A percentile compares a stretch with the other conserved stretches of the same genome.
Conservation (phyloP, 1,284 basidiomycete species). For the Apiotrichum akiyoshidainum region DNA sequence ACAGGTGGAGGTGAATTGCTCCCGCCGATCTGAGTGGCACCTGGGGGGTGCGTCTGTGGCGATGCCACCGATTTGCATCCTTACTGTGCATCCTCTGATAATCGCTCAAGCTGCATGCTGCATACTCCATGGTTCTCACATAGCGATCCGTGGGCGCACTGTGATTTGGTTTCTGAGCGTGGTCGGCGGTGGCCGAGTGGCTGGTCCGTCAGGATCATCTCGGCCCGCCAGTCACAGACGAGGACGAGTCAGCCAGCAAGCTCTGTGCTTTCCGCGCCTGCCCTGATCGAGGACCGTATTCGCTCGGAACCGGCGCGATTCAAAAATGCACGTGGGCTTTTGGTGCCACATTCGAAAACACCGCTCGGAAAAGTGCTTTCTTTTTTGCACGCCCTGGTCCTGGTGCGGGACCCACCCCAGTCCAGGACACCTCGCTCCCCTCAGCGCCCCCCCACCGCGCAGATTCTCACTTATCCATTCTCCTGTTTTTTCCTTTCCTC, state of each 20-base stretch:
- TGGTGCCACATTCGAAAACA: conserved; percentile 1
- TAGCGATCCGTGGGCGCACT: too few relatives aligned
- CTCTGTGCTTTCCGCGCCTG: too few relatives aligned
- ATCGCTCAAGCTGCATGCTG: too few relatives aligned
- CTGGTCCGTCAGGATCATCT: too few relatives aligned
- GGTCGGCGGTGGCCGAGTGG: too few relatives aligned
- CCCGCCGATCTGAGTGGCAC: neutral
- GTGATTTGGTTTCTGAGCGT: too few relatives aligned
- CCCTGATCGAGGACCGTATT: too few relatives aligned
- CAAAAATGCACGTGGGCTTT: neutral
- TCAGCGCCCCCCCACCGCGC: neutral
- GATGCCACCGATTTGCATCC: neutral
- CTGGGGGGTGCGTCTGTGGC: neutral
- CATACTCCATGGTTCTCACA: too few relatives aligned
- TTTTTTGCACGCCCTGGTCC: neutral
- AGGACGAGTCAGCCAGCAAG: too few relatives aligned
- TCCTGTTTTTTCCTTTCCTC: neutral
- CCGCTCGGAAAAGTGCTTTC: neutral
- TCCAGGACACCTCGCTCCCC: neutral
- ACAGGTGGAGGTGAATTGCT: neutral
- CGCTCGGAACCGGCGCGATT: too few relatives aligned
- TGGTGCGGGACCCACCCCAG: neutral
- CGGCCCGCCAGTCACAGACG: too few relatives aligned
- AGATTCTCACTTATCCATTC: neutral
- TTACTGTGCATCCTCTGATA: too few relatives aligned